Base-by-base conservation (phyloP, 192 early-diverging fungal genomes). In the Coemansia sp. region DNA sequence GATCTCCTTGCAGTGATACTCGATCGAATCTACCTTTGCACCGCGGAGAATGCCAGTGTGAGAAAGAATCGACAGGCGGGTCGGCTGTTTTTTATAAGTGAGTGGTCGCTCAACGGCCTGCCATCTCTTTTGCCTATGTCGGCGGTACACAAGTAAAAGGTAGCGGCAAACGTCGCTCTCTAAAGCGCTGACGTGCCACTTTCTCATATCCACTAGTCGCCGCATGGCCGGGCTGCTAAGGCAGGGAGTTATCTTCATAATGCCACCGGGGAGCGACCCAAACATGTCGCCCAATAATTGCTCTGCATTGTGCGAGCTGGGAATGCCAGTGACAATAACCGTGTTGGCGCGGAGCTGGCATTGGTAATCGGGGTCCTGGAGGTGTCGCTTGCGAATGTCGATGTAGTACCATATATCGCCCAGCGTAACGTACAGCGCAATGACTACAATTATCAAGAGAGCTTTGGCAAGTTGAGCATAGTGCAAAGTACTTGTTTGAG, bases 1-100 rank as follows among this genome's bases (percentile, higher is more conserved):
- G 3, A 64, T 64, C 36, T 38, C 43, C 19, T 14, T 20, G 36
- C 62, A 64, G 37, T 64, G 62, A 31, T 64, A 60, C 38, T 8
- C 36, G 29, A 60, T 60, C 9, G 59, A 32, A 29, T 60, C 59
- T 0, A 42, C 40, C 20, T 25, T 32, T 9, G 41, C 39, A 11
- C 59, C 59, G 7, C 59, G 38, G n/a, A 29, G 20, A 37, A 42
- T 8, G n/a, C 35, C 35, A 12, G 24, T 6, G 14, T 60, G 24
- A 17, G 38, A 60, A 42, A 60, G 25, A 1, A 27, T 17, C 6
- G 36, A 39, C 12, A 42, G 19, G 8, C 35, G 36, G 36, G 56
- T 24, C 19, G 56, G 56, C 1, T 11, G n/a, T 10, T 24, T 58
- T 35, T 11, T 12, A 22, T 58, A 38, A 19, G 20, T n/a, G 20